phyloP scores from a whole-genome alignment of 1,284 basidiomycete species.

The Kwoniella shivajii region DNA sequence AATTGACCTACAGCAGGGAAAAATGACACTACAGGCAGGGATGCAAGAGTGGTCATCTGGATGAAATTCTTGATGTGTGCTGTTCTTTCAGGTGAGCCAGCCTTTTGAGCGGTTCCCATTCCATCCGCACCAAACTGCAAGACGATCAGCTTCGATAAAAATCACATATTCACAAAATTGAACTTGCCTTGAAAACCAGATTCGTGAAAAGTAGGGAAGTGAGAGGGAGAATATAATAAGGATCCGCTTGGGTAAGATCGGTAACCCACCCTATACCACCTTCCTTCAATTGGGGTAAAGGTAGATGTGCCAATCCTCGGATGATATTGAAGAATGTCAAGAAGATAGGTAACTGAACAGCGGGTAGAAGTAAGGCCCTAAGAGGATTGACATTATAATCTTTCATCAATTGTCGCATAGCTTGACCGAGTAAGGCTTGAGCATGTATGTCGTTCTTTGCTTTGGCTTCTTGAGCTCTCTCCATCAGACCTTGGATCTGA shows the following conservation, averaged over 20 bases:
- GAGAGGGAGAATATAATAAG: conserved; percentile 75
- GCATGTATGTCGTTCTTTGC: conserved; percentile 60
- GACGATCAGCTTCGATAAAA: conserved; percentile 52
- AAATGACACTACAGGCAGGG: conserved; percentile 64
- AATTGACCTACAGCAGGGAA: conserved; percentile 55
- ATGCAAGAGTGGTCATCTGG: conserved; percentile 63
- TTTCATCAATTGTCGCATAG: conserved; percentile 67
- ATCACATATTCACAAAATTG: conserved; percentile 52
- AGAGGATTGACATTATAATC: conserved; percentile 70
- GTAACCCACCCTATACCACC: conserved; percentile 77
- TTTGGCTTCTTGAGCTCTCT: conserved; percentile 59
- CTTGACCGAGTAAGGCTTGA: conserved; percentile 61
- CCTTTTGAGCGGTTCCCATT: conserved; percentile 52
- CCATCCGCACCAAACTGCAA: conserved; percentile 62
- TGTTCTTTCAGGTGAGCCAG: conserved; percentile 47
- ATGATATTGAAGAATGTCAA: conserved; percentile 85
- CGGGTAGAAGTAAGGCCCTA: conserved; percentile 63
- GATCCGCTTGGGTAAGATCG: conserved; percentile 77
- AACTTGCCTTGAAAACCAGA: conserved; percentile 68
- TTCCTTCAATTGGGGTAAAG: conserved; percentile 70
- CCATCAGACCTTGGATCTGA: conserved; percentile 63
- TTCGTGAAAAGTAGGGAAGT: conserved; percentile 68
- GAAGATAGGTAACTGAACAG: conserved; percentile 77
- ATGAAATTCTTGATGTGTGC: conserved; percentile 74
- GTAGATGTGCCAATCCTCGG: conserved; percentile 69